phyloP scores from a whole-genome alignment of 176 grass and related monocot genomes.

The barley (Hordeum vulgare) region DNA sequence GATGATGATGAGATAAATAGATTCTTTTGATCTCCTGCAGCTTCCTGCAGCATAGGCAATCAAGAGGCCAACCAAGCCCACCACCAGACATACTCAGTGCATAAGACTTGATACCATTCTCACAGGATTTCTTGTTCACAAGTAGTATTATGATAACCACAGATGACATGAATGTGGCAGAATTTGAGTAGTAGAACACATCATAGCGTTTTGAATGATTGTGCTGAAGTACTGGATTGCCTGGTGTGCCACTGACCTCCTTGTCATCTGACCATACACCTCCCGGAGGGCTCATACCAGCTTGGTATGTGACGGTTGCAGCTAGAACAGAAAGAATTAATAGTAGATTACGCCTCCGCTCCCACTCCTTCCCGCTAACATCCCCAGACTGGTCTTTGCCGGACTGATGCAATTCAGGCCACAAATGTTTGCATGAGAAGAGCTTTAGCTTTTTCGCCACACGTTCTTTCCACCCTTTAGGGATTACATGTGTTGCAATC shows the following conservation, averaged over 20 bases:
- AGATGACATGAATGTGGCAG: conserved; percentile 30
- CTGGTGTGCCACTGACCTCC: not conserved
- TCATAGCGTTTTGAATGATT: conserved; percentile 13
- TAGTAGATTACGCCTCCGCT: conserved; percentile 27
- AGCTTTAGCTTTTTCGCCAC: not conserved
- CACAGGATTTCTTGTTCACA: conserved; percentile 31
- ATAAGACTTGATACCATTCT: conserved; percentile 36
- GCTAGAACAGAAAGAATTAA: conserved; percentile 28
- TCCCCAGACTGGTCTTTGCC: not conserved
- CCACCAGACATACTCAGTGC: conserved; percentile 28
- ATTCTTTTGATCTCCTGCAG: conserved; percentile 7
- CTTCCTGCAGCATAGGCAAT: conserved; percentile 31
- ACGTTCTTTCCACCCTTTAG: not conserved
- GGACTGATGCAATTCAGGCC: not conserved
- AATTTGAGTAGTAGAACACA: conserved; percentile 46
- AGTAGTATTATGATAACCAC: conserved; percentile 23
- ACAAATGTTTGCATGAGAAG: not conserved
- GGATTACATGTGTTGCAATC: not conserved
- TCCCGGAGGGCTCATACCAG: conserved; percentile 31
- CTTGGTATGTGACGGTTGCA: conserved; percentile 33
- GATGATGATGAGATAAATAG: conserved; percentile 10
- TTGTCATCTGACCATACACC: conserved; percentile 21
- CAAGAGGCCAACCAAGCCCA: conserved; percentile 25
- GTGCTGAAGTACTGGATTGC: conserved; percentile 26
- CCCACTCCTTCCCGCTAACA: conserved; percentile 8